phyloP scores from a whole-genome alignment of 2,329 filamentous ascomycete species.

The Ceratocystis ficicola region DNA sequence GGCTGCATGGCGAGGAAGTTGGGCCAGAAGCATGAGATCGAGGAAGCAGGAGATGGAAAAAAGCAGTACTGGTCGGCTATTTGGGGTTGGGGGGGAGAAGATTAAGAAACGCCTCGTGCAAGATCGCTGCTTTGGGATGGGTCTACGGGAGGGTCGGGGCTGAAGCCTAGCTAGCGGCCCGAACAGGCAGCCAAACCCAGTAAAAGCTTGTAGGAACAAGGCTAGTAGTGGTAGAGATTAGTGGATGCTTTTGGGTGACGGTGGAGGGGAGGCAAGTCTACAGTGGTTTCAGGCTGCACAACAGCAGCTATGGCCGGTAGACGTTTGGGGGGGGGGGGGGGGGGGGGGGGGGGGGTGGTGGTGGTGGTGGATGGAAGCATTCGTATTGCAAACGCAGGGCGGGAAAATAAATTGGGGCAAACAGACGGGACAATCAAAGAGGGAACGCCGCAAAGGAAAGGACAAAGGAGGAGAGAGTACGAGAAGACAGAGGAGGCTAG shows the following conservation, averaged over 20 bases:
- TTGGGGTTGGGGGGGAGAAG: background rate
- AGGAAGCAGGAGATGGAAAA: background rate
- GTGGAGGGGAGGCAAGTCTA: too few relatives aligned
- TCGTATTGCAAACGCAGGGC: background rate
- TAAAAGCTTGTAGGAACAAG: background rate
- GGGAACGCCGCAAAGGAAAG: background rate
- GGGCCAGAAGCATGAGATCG: background rate
- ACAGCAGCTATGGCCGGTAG: background rate
- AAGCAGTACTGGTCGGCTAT: background rate
- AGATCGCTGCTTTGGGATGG: background rate
- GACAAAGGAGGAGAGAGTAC: too few relatives aligned
- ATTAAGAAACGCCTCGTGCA: constrained; percentile 1
- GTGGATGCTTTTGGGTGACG: too few relatives aligned
- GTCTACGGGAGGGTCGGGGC: background rate
- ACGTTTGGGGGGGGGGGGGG: too few relatives aligned
- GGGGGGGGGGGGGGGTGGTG: background rate
- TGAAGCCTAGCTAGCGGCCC: background rate
- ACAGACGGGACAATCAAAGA: background rate
- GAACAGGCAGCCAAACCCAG: background rate
- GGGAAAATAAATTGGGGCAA: background rate
- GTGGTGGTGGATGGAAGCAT: background rate
- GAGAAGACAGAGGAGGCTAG: too few relatives aligned
- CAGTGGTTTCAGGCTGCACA: too few relatives aligned
- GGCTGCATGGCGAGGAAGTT: constrained; percentile 5
- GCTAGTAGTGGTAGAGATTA: background rate